phyloP scores from a whole-genome alignment of 192 early-diverging fungal species.

The Oehlia diaphana region DNA sequence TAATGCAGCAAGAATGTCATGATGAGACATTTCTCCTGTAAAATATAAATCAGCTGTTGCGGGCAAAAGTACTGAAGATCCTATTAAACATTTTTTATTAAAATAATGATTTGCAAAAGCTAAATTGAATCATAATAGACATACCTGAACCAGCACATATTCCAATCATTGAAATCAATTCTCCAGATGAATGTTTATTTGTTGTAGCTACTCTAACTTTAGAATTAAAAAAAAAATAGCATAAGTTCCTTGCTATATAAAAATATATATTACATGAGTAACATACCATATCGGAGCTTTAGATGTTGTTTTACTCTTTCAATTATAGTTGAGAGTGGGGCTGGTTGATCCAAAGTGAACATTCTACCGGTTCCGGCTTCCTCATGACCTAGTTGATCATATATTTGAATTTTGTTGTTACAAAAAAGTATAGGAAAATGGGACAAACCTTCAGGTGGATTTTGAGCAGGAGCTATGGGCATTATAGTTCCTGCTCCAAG shows the following conservation, averaged over 20 bases:
- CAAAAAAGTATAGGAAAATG: neutral
- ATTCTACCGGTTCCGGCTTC: constrained; percentile 62
- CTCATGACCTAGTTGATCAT: constrained; percentile 47
- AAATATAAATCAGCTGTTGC: constrained; percentile 77
- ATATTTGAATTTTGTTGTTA: neutral
- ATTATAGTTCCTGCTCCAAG: constrained; percentile 49
- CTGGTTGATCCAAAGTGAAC: constrained; percentile 56
- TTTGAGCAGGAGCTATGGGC: constrained; percentile 42
- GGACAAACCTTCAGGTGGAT: constrained; percentile 53
- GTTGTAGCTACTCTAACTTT: constrained; percentile 76
- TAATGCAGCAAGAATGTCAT: constrained; percentile 84
- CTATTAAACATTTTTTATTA: constrained; percentile 30
- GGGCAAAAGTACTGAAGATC: constrained; percentile 61
- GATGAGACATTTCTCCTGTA: constrained; percentile 96
- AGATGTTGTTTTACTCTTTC: constrained; percentile 63
- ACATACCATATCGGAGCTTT: constrained; percentile 60
- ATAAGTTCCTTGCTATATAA: neutral
- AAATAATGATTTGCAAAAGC: neutral
- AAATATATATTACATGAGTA: neutral
- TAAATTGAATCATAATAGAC: neutral
- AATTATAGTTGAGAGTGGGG: constrained; percentile 53
- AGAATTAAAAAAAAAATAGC: constrained; percentile 1
- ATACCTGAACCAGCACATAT: constrained; percentile 90
- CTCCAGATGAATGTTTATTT: constrained; percentile 42
- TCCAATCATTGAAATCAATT: constrained; percentile 71